These are phyloP conservation scores for Pogostemon cablin DNA, from an alignment of 257 asterid genomes.

Conservation along the genomic window DNA sequence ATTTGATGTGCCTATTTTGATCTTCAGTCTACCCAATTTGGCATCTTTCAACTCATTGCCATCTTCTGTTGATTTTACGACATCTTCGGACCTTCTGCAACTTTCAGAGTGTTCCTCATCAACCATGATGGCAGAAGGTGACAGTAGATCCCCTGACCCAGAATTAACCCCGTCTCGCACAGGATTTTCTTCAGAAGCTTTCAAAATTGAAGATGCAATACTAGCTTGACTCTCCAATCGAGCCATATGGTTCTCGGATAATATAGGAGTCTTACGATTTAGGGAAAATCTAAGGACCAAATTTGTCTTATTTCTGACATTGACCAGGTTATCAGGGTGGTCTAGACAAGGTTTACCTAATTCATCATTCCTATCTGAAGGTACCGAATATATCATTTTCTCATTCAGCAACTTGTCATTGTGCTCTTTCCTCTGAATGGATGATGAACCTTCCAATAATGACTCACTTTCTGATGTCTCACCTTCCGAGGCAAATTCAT, in stretches of 20 bases:
- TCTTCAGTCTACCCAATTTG: constrained; percentile 44
- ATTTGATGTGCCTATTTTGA: constrained; percentile 51
- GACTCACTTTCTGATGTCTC: constrained; percentile 70
- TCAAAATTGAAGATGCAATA: constrained; percentile 48
- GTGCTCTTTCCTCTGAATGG: constrained; percentile 41
- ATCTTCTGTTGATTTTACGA: constrained; percentile 38
- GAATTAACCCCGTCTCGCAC: constrained; percentile 38
- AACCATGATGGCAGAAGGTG: constrained; percentile 45
- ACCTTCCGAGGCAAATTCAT: constrained; percentile 51
- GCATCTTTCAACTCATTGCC: constrained; percentile 39
- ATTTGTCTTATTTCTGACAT: constrained; percentile 59
- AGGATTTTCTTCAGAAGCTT: constrained; percentile 39
- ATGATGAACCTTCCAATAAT: constrained; percentile 46
- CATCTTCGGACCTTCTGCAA: constrained; percentile 33
- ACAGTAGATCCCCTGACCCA: constrained; percentile 39
- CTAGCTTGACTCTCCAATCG: constrained; percentile 45
- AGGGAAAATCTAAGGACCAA: constrained; percentile 72
- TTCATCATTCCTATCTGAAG: constrained; percentile 48
- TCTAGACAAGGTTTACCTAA: constrained; percentile 36
- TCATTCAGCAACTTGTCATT: constrained; percentile 40
- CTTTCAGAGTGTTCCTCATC: constrained; percentile 43
- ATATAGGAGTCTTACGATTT: constrained; percentile 42
- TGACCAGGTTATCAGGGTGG: constrained; percentile 42
- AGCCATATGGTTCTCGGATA: constrained; percentile 42
- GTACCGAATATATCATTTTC: constrained; percentile 35